These are phyloP conservation scores for Fusarium sp. DNA, from an alignment of 2,329 filamentous ascomycete genomes.

Conservation along the genomic window DNA sequence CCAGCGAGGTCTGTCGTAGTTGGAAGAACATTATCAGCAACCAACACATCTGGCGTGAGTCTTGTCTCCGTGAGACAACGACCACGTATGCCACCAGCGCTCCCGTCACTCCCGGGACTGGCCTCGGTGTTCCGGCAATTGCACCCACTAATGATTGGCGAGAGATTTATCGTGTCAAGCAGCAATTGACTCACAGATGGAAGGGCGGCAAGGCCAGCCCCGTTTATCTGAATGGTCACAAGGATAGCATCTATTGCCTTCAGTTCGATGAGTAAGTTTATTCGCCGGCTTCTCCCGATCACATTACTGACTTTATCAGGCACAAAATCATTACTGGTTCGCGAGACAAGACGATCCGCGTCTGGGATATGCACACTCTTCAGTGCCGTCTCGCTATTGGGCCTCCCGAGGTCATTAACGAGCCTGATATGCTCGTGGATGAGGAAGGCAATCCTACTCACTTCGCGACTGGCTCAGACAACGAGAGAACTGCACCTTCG, in stretches of 20 bases:
- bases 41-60: conserved; percentile 69
- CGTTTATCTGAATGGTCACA: conserved; percentile 90
- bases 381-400: conserved; percentile 88
- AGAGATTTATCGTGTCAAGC: conserved; percentile 79
- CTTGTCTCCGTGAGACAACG: conserved; percentile 68
- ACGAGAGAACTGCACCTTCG: conserved; percentile 55
- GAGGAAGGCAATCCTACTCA: conserved; percentile 61
- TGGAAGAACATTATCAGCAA: conserved; percentile 60
- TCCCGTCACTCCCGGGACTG: conserved; percentile 60
- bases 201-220: conserved; percentile 77
- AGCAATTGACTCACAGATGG: conserved; percentile 81
- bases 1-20: conserved; percentile 57
- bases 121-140: conserved; percentile 63
- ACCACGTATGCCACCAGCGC: conserved; percentile 65
- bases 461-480: conserved; percentile 63
- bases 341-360: conserved; percentile 90
- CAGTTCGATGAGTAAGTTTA: conserved; percentile 89
- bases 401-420: conserved; percentile 69
- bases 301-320: conserved; percentile 57
- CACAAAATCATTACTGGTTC: conserved; percentile 97
- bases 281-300: not conserved
- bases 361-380: conserved; percentile 94
- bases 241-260: conserved; percentile 95
- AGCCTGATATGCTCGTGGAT: conserved; percentile 60
- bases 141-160: conserved; percentile 80